Conservation (phyloP, 2,329 filamentous ascomycete species). For the Trichoderma sp. region DNA sequence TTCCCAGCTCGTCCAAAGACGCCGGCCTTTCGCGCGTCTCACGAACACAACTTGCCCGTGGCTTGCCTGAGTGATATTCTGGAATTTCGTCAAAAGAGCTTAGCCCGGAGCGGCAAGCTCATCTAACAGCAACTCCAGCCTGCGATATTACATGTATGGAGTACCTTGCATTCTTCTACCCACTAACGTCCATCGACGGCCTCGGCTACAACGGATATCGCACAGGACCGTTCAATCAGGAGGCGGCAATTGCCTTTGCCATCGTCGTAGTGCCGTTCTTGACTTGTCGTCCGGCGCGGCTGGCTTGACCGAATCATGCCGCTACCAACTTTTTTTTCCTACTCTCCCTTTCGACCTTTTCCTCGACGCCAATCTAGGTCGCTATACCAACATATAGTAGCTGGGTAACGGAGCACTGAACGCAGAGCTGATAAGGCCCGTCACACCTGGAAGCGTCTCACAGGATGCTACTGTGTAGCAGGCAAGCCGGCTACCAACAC, state of each 20-base stretch:
- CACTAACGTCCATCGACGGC: not conserved
- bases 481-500: not conserved
- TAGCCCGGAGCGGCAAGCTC: conserved; percentile 10
- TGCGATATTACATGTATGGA: too few relatives aligned
- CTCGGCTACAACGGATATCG: conserved; percentile 27
- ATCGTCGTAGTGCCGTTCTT: conserved; percentile 1
- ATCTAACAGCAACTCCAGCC: not conserved
- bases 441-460: conserved; percentile 16
- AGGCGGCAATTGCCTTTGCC: conserved; percentile 2
- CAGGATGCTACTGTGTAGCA: not conserved
- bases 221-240: conserved; percentile 9
- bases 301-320: conserved; percentile 18
- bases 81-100: conserved; percentile 17
- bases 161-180: too few relatives aligned
- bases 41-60: conserved; percentile 4
- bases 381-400: not conserved
- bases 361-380: not conserved
- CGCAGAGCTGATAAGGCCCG: not conserved
- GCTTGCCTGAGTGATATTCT: conserved; percentile 27
- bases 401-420: conserved; percentile 5
- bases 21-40: conserved; percentile 16
- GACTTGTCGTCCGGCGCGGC: conserved; percentile 8
- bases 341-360: not conserved
- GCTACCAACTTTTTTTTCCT: not conserved
- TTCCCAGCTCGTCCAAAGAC: not conserved